Base-by-base conservation (phyloP, 345 rosid genomes). In the Brassica incana region DNA sequence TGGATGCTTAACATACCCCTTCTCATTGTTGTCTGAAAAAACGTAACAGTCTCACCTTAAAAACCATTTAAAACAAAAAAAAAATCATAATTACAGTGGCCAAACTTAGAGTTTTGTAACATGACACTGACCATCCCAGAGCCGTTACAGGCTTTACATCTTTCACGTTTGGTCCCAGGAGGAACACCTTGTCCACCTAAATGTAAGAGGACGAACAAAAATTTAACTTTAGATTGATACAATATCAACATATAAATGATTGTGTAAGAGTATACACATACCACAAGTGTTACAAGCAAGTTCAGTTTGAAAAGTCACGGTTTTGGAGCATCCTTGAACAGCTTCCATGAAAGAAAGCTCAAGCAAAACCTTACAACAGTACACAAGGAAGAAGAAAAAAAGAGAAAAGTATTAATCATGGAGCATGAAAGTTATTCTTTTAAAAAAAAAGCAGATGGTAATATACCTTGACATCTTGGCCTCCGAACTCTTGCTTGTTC, bases 281-380 rank as follows among this genome's bases (percentile, higher is more conserved):
- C 99, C 95, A 76, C 99, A 96, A 81, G 97, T 70, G 83, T 90
- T 88, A 86, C 99, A 96, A 82, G 88, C 78, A 73, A 93, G 71
- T 2, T 92, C 93, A 23, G 99, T 92, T 85, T 90, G 91, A 83
- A 90, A 96, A 78, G 91, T 75, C 75, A 96, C 75, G 63, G 87
- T 86, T 90, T 93, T 96, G 78, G 85, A 80, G 85, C 98, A 93
- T 78, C 99, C 99, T 74, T 92, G 98, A 78, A 96, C 97, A 72
- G 98, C 99, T 90, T 96, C 99, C 99, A 96, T 96, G 85, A 96
- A 96, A 62, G 99, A 96, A 73, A 96, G 78, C 75, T 96, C 99
- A 72, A 96, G 50, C 27, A 90, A 70, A 83, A 88, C 92, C 99
- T 95, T 74, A 18, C 54, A 43, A 83, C 64, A 77, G 83, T 69